A percentile compares a stretch with the other conserved stretches of the same genome.
Evolutionary conservation across 2,329 filamentous ascomycete species (phyloP).

Genomic region (Claviceps pazoutovae): DNA sequence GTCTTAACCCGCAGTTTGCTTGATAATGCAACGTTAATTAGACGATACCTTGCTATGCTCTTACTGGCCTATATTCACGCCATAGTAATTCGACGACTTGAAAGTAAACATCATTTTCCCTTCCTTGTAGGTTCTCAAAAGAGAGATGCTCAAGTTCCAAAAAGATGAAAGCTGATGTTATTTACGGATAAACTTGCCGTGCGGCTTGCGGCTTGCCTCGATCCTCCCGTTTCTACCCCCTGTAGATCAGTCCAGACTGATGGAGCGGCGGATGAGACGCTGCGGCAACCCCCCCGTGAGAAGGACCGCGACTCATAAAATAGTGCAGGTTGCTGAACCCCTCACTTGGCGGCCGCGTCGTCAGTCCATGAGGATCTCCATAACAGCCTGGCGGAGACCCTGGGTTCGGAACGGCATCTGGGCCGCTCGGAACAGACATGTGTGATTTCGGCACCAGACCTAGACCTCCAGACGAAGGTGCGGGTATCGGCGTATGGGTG

Average conservation of each 20-base stretch:
- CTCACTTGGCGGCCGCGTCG: not conserved
- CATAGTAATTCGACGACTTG: no score
- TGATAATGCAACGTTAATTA: no score
- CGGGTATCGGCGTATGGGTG: not conserved
- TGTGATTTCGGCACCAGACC: not conserved
- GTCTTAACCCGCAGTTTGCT: no score
- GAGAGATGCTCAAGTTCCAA: no score
- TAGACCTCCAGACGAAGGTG: not conserved
- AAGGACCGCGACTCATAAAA: not conserved
- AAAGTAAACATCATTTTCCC: not conserved
- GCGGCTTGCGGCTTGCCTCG: not conserved
- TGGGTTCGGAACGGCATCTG: not conserved
- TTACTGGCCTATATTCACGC: no score
- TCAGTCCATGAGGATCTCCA: not conserved
- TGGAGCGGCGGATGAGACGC: not conserved
- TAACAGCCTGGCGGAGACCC: not conserved
- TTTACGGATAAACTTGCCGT: not conserved
- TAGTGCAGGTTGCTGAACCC: not conserved
- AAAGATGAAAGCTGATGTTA: no score
- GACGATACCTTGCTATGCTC: no score
- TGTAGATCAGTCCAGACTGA: not conserved
- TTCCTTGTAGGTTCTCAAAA: not conserved
- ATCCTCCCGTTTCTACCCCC: not conserved
- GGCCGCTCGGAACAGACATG: not conserved
- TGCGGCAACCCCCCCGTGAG: not conserved